phyloP scores from a whole-genome alignment of 2,329 filamentous ascomycete genomes.

The Colletotrichum sp. region DNA sequence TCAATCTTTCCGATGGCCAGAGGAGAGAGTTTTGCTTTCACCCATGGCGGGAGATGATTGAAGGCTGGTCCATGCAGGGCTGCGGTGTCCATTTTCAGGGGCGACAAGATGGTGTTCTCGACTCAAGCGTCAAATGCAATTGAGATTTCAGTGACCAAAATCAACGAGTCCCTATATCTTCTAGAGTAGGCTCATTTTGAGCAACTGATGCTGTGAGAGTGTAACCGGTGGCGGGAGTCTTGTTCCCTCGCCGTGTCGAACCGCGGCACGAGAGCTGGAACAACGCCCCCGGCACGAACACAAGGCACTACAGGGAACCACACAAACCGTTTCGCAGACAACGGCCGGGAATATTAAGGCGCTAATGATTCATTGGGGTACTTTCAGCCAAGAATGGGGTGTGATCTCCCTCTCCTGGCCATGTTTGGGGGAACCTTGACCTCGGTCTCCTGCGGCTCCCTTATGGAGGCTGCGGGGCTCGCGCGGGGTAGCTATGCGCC shows the following conservation, averaged over 20 bases:
- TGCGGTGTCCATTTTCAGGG: background rate
- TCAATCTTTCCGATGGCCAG: slow-evolving; percentile 46
- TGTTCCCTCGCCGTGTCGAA: slow-evolving; percentile 13
- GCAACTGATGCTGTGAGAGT: background rate
- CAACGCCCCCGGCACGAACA: background rate
- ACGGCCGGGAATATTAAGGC: background rate
- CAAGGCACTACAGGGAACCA: background rate
- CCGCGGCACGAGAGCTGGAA: background rate
- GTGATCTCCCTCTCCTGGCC: background rate
- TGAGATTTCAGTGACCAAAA: background rate
- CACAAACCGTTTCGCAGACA: background rate
- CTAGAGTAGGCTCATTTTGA: background rate
- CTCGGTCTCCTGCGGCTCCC: background rate
- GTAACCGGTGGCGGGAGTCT: background rate
- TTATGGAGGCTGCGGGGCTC: background rate
- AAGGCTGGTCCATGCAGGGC: slow-evolving; percentile 30
- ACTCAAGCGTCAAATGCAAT: background rate
- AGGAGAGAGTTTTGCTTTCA: slow-evolving; percentile 30
- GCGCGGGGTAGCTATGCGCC: background rate
- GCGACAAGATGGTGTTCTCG: background rate
- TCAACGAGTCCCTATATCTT: background rate
- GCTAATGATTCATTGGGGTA: background rate
- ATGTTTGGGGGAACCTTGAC: background rate
- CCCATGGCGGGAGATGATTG: slow-evolving; percentile 30
- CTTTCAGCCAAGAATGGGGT: background rate